phyloP scores from a whole-genome alignment of 1,139 yeast genomes.

The Candida tetrigidarum region DNA sequence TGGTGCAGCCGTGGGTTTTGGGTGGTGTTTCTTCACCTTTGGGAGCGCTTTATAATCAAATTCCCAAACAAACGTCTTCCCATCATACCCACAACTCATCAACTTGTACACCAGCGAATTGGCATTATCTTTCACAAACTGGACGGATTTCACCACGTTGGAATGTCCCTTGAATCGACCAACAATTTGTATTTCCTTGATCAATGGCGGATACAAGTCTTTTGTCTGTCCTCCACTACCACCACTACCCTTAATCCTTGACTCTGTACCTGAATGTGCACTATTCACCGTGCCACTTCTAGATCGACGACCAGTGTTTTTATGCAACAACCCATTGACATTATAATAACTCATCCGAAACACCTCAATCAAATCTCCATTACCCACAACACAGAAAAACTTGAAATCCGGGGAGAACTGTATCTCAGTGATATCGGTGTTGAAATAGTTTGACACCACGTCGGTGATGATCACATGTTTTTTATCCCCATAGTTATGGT shows the following conservation, averaged over 20 bases:
- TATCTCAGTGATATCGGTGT: conserved; percentile 62
- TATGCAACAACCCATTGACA: conserved; percentile 35
- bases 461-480: conserved; percentile 54
- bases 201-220: conserved; percentile 36
- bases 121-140: conserved; percentile 28
- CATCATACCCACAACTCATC: conserved; percentile 74
- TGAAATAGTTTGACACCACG: conserved; percentile 65
- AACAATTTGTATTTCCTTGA: conserved; percentile 47
- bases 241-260: neutral
- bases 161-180: conserved; percentile 67
- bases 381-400: conserved; percentile 60
- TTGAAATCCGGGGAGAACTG: conserved; percentile 69
- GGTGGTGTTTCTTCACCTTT: conserved; percentile 35
- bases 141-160: conserved; percentile 61
- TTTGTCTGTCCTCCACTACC: neutral
- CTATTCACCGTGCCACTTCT: conserved; percentile 46
- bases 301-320: conserved; percentile 33
- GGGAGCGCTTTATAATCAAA: conserved; percentile 68
- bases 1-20: conserved; percentile 8
- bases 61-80: conserved; percentile 71
- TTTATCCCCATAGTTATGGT: conserved; percentile 26
- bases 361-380: conserved; percentile 61
- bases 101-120: conserved; percentile 52
- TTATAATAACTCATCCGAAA: conserved; percentile 51
- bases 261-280: conserved; percentile 20